Evolutionary conservation across 306 rosid genomes (phyloP).

Genomic region (Begonia fuchsioides): DNA sequence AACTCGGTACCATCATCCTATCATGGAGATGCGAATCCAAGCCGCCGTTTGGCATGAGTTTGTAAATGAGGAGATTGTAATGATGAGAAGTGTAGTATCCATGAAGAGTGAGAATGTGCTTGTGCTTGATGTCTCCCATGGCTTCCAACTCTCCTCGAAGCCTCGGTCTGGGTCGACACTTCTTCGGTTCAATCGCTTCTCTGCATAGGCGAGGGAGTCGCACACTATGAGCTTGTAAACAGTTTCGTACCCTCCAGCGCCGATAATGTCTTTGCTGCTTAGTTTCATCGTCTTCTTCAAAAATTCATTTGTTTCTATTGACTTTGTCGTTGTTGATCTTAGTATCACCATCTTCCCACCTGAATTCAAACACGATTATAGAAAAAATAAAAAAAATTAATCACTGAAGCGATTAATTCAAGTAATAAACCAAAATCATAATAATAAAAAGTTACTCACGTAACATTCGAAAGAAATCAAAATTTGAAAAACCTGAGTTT

Average conservation of each 20-base stretch:
- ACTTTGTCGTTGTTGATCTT: constrained; percentile 37
- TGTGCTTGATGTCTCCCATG: constrained; percentile 88
- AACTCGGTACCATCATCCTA: constrained; percentile 3
- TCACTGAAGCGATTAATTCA: too few species aligned
- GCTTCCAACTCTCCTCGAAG: constrained; percentile 80
- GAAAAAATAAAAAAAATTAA: too few species aligned
- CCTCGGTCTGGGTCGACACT: constrained; percentile 66
- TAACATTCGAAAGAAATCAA: too few species aligned
- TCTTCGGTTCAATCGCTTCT: constrained; percentile 65
- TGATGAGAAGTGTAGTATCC: constrained; percentile 76
- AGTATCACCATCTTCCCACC: constrained; percentile 80
- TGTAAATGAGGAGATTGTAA: constrained; percentile 77
- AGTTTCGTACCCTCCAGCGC: constrained; percentile 71
- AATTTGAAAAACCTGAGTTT: too few species aligned
- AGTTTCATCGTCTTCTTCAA: constrained; percentile 63
- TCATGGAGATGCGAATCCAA: constrained; percentile 59
- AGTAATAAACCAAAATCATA: too few species aligned
- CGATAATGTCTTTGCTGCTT: constrained; percentile 69
- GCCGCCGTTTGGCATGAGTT: constrained; percentile 85
- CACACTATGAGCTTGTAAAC: constrained; percentile 48
- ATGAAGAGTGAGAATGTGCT: constrained; percentile 67
- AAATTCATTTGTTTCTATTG: constrained; percentile 37
- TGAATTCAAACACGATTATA: too few species aligned
- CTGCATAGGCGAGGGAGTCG: constrained; percentile 57
- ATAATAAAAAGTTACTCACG: too few species aligned